A percentile compares a stretch with the other conserved stretches of the same genome.
phyloP scores from a whole-genome alignment of 768 basidiomycete genomes.

The Xerocomus potaroensis region DNA sequence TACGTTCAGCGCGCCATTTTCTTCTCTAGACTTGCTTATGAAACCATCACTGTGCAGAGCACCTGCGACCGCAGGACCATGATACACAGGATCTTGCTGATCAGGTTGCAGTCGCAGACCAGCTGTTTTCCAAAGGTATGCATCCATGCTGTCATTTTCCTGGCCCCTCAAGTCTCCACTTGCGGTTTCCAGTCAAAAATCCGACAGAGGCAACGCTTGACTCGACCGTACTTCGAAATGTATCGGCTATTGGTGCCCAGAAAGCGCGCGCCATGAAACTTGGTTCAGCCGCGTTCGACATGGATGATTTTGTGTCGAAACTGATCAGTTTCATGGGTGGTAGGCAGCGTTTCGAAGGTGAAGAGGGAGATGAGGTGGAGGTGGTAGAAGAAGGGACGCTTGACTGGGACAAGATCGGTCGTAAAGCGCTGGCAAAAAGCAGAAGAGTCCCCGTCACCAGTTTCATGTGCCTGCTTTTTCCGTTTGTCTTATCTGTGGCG shows the following conservation, averaged over 20 bases:
- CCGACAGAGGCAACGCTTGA: slow-evolving; percentile 90
- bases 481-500: background rate
- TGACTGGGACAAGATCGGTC: slow-evolving; percentile 85
- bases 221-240: slow-evolving; percentile 72
- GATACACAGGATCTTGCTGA: slow-evolving; percentile 52
- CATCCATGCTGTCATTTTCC: slow-evolving; percentile 1
- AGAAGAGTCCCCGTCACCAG: slow-evolving; percentile 75
- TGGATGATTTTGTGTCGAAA: slow-evolving; percentile 84
- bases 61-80: slow-evolving; percentile 52
- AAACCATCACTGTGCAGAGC: slow-evolving; percentile 28
- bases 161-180: background rate
- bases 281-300: slow-evolving; percentile 83
- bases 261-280: slow-evolving; percentile 92
- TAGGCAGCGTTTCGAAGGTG: slow-evolving; percentile 42
- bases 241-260: slow-evolving; percentile 74
- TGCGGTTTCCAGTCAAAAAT: slow-evolving; percentile 58
- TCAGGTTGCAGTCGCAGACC: slow-evolving; percentile 55
- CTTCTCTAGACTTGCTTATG: background rate
- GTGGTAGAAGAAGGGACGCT: slow-evolving; percentile 47
- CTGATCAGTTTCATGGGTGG: slow-evolving; percentile 77
- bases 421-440: slow-evolving; percentile 76
- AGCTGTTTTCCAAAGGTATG: slow-evolving; percentile 60
- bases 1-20: slow-evolving; percentile 25
- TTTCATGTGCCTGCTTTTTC: slow-evolving; percentile 66
- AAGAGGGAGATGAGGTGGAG: slow-evolving; percentile 50